phyloP scores from a whole-genome alignment of 768 basidiomycete genomes.

The Boletus reticuloceps region DNA sequence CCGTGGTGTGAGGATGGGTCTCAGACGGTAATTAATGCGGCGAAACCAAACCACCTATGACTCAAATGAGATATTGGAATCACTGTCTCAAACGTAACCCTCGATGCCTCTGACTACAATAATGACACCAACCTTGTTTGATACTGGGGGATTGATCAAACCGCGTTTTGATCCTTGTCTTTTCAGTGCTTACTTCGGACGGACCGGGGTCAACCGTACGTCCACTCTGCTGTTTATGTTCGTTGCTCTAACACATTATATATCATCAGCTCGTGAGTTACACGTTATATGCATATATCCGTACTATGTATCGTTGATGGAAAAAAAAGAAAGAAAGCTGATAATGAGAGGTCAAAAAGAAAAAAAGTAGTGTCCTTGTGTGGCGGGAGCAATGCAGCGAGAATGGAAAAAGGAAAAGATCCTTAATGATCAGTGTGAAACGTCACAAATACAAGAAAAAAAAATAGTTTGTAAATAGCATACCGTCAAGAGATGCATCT shows the following conservation, averaged over 20 bases:
- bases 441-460: not conserved
- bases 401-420: not conserved
- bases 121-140: too few relatives aligned
- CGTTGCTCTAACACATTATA: constrained; percentile 7
- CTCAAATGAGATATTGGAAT: too few relatives aligned
- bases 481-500: constrained; percentile 8
- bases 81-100: too few relatives aligned
- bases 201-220: too few relatives aligned
- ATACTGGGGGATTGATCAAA: too few relatives aligned
- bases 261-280: constrained; percentile 22
- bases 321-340: not conserved
- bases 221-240: not conserved
- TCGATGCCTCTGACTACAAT: too few relatives aligned
- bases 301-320: constrained; percentile 9
- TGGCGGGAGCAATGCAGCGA: not conserved
- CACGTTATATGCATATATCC: constrained; percentile 20
- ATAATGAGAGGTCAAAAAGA: not conserved
- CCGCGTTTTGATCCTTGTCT: too few relatives aligned
- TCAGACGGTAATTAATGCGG: too few relatives aligned
- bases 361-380: constrained; percentile 6
- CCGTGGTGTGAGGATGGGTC: too few relatives aligned
- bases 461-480: not conserved
- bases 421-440: not conserved
- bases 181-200: too few relatives aligned
- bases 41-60: too few relatives aligned